These are phyloP conservation scores for Lactifluus subvellereus DNA, from an alignment of 768 basidiomycete species.

Conservation along the genomic window DNA sequence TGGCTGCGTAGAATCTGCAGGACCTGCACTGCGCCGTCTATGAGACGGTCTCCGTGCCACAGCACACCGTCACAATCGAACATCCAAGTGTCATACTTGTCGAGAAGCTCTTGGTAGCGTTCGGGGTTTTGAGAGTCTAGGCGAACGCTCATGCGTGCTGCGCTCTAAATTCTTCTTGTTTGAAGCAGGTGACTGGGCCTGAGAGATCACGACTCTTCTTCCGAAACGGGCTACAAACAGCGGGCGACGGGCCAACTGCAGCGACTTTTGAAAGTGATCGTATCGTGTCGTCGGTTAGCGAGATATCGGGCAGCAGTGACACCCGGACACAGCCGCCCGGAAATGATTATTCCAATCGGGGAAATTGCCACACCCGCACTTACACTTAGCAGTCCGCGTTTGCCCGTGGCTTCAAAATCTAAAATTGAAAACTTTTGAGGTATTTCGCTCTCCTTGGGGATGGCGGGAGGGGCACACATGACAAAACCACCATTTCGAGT, in stretches of 20 bases:
- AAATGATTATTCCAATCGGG: slow-evolving; percentile 5
- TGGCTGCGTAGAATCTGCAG: slow-evolving; percentile 62
- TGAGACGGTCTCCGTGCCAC: slow-evolving; percentile 77
- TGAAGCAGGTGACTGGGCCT: not conserved
- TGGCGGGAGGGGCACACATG: no score
- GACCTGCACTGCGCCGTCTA: slow-evolving; percentile 75
- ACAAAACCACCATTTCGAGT: not conserved
- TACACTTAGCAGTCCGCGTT: not conserved
- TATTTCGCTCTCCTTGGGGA: not conserved
- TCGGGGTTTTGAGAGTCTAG: slow-evolving; percentile 18
- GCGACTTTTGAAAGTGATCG: not conserved
- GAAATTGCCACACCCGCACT: not conserved
- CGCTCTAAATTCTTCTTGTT: slow-evolving; percentile 6
- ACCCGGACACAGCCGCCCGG: slow-evolving; percentile 1
- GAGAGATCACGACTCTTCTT: not conserved
- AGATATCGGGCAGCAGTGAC: not conserved
- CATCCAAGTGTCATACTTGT: slow-evolving; percentile 86
- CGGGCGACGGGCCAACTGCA: not conserved
- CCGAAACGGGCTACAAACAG: slow-evolving; percentile 8
- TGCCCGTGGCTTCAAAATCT: not conserved
- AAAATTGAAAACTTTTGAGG: not conserved
- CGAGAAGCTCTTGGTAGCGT: slow-evolving; percentile 38
- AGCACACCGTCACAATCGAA: slow-evolving; percentile 96
- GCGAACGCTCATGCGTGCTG: slow-evolving; percentile 18
- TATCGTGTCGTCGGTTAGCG: slow-evolving; percentile 5